phyloP scores from a whole-genome alignment of 2,329 filamentous ascomycete genomes.

The Colletotrichum sansevieriae region DNA sequence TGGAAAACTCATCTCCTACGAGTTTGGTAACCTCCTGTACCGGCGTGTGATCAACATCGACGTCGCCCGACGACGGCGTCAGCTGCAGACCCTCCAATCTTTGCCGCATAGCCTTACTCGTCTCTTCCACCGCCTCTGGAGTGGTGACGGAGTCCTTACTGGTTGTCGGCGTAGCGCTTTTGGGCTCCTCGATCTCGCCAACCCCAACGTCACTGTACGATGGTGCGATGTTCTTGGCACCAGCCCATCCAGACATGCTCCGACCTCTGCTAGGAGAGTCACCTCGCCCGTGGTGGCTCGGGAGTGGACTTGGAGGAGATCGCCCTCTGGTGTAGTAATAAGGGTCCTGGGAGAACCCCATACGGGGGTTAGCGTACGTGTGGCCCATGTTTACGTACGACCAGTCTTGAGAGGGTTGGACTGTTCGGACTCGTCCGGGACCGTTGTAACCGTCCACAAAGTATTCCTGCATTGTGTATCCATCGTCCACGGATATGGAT shows the following conservation, averaged over 20 bases:
- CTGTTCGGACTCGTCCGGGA: slow-evolving; percentile 54
- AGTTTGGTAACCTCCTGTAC: slow-evolving; percentile 22
- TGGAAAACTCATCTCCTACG: slow-evolving; percentile 8
- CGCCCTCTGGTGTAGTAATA: slow-evolving; percentile 64
- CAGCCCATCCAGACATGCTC: slow-evolving; percentile 54
- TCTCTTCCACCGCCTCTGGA: slow-evolving; percentile 32
- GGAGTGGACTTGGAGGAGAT: slow-evolving; percentile 66
- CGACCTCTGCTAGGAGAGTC: slow-evolving; percentile 48
- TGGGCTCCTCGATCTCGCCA: slow-evolving; percentile 41
- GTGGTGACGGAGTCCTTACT: slow-evolving; percentile 30
- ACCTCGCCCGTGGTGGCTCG: slow-evolving; percentile 57
- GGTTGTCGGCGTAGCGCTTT: slow-evolving; percentile 41
- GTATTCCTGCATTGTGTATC: slow-evolving; percentile 55
- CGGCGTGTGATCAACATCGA: slow-evolving; percentile 25
- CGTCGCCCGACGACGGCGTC: slow-evolving; percentile 29
- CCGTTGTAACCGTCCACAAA: slow-evolving; percentile 53
- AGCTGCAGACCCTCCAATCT: slow-evolving; percentile 37
- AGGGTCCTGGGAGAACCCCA: slow-evolving; percentile 55
- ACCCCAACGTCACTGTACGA: slow-evolving; percentile 54
- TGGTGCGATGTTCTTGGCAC: slow-evolving; percentile 54
- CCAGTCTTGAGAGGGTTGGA: slow-evolving; percentile 60
- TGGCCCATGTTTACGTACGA: slow-evolving; percentile 53
- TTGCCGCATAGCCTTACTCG: slow-evolving; percentile 22
- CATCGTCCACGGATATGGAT: slow-evolving; percentile 57
- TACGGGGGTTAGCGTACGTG: slow-evolving; percentile 53